These are phyloP conservation scores for Luffa aegyptiaca DNA, from an alignment of 306 rosid species.

Conservation along the genomic window DNA sequence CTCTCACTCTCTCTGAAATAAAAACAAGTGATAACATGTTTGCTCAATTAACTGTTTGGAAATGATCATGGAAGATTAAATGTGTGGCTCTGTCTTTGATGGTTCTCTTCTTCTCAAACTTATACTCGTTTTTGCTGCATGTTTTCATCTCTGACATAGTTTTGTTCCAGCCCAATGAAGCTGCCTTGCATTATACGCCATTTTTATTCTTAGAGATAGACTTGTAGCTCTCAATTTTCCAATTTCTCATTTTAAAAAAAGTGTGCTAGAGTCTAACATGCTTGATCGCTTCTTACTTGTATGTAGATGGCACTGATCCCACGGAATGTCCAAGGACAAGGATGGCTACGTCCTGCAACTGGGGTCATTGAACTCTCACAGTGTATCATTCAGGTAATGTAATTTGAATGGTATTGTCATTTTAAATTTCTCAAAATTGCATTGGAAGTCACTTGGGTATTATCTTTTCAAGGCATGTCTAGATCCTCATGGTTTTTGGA, in stretches of 20 bases:
- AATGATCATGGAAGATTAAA: not conserved
- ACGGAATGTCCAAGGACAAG: conserved; percentile 89
- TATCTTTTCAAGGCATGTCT: not conserved
- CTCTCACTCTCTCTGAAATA: not conserved
- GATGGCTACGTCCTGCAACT: conserved; percentile 98
- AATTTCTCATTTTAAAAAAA: not conserved
- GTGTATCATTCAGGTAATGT: conserved; percentile 81
- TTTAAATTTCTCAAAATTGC: not conserved
- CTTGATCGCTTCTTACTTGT: conserved; percentile 17
- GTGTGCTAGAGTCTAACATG: not conserved
- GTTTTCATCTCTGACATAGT: not conserved
- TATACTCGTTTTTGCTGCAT: not conserved
- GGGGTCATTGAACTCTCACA: conserved; percentile 97
- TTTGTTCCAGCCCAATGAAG: not conserved
- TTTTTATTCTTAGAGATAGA: not conserved
- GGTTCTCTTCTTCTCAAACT: not conserved
- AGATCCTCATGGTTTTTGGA: not conserved
- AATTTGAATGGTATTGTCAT: not conserved
- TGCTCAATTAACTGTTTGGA: not conserved
- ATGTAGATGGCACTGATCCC: conserved; percentile 89
- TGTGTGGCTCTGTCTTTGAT: not conserved
- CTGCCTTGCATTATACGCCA: not conserved
- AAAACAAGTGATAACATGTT: not conserved
- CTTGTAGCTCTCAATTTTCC: not conserved
- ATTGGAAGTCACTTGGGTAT: not conserved